Percentiles rank a stretch among this genome's conserved stretches.
These are phyloP conservation scores for Aspergillus piperis DNA, from an alignment of 2,329 filamentous ascomycete genomes.

Conservation along the genomic window DNA sequence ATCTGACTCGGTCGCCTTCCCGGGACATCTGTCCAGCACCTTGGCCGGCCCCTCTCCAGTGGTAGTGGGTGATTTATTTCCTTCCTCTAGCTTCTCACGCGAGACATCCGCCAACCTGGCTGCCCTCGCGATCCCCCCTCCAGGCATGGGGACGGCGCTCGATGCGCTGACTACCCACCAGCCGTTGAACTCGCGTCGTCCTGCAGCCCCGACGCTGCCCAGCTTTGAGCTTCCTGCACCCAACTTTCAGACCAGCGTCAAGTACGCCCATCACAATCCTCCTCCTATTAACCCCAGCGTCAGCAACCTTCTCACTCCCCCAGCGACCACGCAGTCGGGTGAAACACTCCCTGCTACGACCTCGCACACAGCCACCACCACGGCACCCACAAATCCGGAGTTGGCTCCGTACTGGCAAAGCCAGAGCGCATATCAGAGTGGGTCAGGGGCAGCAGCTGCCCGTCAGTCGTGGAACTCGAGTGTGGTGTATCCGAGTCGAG, in stretches of 20 bases:
- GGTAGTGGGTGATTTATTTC: conserved; percentile 40
- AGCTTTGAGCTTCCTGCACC: conserved; percentile 69
- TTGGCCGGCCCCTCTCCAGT: conserved; percentile 42
- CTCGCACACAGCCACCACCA: conserved; percentile 58
- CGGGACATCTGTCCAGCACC: conserved; percentile 40
- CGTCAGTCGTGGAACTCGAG: conserved; percentile 49
- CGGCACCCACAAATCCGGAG: conserved; percentile 32
- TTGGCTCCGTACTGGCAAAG: conserved; percentile 63
- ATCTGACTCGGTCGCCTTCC: conserved; percentile 35
- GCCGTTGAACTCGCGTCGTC: conserved; percentile 68
- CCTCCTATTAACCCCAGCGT: conserved; percentile 56
- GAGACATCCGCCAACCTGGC: conserved; percentile 60
- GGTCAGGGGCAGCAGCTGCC: conserved; percentile 45
- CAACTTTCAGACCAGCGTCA: conserved; percentile 45
- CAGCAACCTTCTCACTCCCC: conserved; percentile 64
- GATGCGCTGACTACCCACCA: conserved; percentile 61
- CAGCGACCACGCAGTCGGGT: conserved; percentile 57
- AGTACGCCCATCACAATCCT: conserved; percentile 44
- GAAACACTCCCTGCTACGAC: conserved; percentile 44
- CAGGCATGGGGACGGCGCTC: conserved; percentile 63
- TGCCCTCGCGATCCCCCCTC: conserved; percentile 61
- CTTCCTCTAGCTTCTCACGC: conserved; percentile 45
- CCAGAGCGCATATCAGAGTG: conserved; percentile 58
- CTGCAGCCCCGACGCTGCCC: conserved; percentile 68
- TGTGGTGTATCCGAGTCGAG: conserved; percentile 48